Conservation (phyloP, 108 stramenopile species). For the Hondaea fermentalgiana region DNA sequence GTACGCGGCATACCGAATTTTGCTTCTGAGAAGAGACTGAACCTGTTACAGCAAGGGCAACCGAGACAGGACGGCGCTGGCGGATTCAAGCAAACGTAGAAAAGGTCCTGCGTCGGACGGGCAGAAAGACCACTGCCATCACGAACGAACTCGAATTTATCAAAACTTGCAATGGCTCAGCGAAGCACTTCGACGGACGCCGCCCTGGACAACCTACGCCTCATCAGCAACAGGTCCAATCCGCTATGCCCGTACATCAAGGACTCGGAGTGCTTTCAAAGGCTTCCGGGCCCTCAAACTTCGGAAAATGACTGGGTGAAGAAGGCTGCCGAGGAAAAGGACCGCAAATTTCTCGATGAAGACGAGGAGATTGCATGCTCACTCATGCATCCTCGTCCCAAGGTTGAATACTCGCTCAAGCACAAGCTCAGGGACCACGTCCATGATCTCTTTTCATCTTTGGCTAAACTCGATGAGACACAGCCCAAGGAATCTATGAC, state of each 20-base stretch:
- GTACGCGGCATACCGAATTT: too few relatives aligned
- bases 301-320: background rate
- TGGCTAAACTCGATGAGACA: background rate
- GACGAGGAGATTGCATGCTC: background rate
- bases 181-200: background rate
- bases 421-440: constrained; percentile 14
- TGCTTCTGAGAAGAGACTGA: too few relatives aligned
- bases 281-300: background rate
- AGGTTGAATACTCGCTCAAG: background rate
- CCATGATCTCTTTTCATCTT: background rate
- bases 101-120: too few relatives aligned
- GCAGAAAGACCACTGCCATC: too few relatives aligned
- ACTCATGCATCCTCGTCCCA: background rate
- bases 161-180: background rate
- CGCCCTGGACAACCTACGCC: background rate
- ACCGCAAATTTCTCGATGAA: background rate
- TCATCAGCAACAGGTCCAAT: background rate
- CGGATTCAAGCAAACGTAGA: too few relatives aligned
- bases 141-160: background rate
- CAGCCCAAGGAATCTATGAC: background rate
- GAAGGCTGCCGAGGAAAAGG: background rate
- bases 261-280: background rate
- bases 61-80: too few relatives aligned
- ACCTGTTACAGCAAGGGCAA: too few relatives aligned
- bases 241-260: constrained; percentile 5